phyloP scores from a whole-genome alignment of 768 basidiomycete genomes.

The Peribolospora baueri region DNA sequence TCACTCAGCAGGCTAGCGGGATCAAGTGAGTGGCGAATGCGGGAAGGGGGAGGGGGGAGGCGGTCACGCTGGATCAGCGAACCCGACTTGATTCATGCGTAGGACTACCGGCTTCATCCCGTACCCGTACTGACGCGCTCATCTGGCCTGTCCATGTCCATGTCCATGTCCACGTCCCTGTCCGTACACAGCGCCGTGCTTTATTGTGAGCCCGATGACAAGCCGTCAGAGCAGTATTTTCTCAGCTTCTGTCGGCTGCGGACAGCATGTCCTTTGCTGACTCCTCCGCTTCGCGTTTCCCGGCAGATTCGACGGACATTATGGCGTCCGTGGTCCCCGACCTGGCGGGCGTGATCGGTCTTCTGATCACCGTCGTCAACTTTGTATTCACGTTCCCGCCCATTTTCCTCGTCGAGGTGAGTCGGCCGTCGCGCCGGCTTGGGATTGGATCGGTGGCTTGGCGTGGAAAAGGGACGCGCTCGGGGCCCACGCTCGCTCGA shows the following conservation, averaged over 20 bases:
- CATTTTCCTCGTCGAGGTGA: constrained; percentile 19
- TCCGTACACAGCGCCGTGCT: background rate
- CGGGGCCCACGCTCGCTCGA: too few species aligned
- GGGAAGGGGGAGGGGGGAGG: background rate
- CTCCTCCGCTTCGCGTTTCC: too few species aligned
- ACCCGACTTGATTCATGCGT: background rate
- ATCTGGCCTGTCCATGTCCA: too few species aligned
- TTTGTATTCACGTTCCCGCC: constrained; percentile 20
- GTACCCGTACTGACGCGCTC: too few species aligned
- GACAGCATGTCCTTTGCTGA: too few species aligned
- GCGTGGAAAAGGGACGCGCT: too few species aligned
- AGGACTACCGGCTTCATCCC: too few species aligned
- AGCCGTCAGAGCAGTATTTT: background rate
- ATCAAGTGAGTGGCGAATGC: background rate
- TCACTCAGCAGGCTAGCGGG: constrained; percentile 3
- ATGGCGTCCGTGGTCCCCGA: constrained; percentile 15
- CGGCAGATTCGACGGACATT: background rate
- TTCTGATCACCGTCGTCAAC: constrained; percentile 19
- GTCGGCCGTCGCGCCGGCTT: constrained; percentile 1
- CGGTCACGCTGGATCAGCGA: background rate
- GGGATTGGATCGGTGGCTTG: too few species aligned
- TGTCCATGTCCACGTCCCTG: too few species aligned
- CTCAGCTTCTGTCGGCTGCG: background rate
- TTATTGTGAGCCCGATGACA: background rate
- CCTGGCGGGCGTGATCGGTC: constrained; percentile 16